Base-by-base conservation (phyloP, 805 yeast species). In the Hemisphaericaspora nanyangensis region DNA sequence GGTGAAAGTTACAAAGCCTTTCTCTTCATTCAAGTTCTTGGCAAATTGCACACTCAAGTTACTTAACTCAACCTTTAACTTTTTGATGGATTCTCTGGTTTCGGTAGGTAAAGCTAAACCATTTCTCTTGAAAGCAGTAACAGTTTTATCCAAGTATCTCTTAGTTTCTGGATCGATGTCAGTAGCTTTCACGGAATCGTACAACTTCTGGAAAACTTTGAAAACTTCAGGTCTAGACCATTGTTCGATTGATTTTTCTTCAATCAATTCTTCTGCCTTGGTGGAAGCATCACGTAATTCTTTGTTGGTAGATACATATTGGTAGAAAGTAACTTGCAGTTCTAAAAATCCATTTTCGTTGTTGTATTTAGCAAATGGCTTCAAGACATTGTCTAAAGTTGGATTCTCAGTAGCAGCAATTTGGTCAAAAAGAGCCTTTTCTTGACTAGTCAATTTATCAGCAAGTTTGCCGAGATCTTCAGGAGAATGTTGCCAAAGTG, bases 261-360 rank as follows among this genome's bases (percentile, higher is more conserved):
- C 71, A 31, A 83, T 58, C 43, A 68, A 53, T 53, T 77, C 77
- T 45, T 81, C 84, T 0, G 86, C 82, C 43, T 74, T 64, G 31
- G 72, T 72, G 2, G 90, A 79, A 3, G 88, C 86, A 46, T 83
- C 86, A 52, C 96, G 73, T 24, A 84, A 54, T n/a, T 62, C 77
- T 51, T 80, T 76, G 46, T 74, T 70, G 16, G 78, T 51, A 3
- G 90, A 81, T 8, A 87, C 90, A 48, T 82, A 81, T 58, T 80
- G 87, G 52, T 79, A 81, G 54, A 87, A 86, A 15, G 81, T 66
- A 49, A 85, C 58, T 48, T 73, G 81, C 49, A 72, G 74, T 19
- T 65, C 64, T 6, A 70, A 37, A 5, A 71, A 70, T 7, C 67
- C 59, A 31, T 70, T 65, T 18, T 60, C 61, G 52, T 84, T 80